Conservation (phyloP, 176 grass and related monocot genomes). For the Alloteropsis semialata region DNA sequence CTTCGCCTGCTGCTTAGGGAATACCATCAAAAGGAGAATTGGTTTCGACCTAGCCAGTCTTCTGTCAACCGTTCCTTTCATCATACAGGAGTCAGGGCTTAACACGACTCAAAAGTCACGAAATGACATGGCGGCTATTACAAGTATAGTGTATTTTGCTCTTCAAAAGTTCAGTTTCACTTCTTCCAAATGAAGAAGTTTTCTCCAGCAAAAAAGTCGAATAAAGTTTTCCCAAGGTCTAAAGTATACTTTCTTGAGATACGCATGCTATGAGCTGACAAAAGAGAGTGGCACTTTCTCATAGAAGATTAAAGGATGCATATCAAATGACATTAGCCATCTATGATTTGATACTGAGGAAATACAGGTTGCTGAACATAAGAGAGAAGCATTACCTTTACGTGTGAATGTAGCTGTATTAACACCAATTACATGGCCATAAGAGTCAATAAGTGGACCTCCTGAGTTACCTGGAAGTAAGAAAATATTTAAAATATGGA, state of each 20-base stretch:
- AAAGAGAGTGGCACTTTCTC: neutral
- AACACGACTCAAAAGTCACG: constrained; percentile 2
- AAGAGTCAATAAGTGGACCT: constrained; percentile 83
- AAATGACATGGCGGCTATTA: neutral
- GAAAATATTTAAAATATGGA: constrained; percentile 11
- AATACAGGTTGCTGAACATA: constrained; percentile 8
- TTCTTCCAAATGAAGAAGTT: neutral
- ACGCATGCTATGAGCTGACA: neutral
- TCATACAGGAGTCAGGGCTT: constrained; percentile 11
- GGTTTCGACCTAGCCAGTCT: constrained; percentile 23
- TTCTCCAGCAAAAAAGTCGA: neutral
- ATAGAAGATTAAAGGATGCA: neutral
- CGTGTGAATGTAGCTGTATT: constrained; percentile 91
- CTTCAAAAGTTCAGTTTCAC: neutral
- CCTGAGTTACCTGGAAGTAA: constrained; percentile 64
- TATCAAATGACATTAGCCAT: constrained; percentile 11
- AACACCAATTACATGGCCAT: constrained; percentile 92
- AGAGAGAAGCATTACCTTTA: constrained; percentile 54
- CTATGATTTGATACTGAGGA: constrained; percentile 1
- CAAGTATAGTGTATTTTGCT: neutral
- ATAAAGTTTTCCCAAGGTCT: neutral
- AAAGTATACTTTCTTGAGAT: neutral
- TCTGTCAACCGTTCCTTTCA: constrained; percentile 3
- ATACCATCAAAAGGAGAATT: constrained; percentile 13
- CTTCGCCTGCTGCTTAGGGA: constrained; percentile 32